Base-by-base conservation (phyloP, 108 stramenopile species). In the Fragilariopsis cylindrus region DNA sequence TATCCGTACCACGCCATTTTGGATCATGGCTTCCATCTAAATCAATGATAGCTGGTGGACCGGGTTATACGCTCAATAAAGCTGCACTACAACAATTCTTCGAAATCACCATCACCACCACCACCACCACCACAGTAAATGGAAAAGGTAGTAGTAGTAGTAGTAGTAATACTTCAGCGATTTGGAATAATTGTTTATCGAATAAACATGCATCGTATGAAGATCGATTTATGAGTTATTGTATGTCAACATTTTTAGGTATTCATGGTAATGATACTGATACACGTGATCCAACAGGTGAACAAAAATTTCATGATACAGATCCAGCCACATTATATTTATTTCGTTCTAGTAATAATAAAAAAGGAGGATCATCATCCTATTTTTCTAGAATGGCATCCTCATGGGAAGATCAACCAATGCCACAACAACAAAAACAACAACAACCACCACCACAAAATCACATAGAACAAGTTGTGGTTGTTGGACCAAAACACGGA, bases 31-130 rank as follows among this genome's bases (percentile, higher is more conserved):
- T 73, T 11, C 58, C 58, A 45, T 45, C 13, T 7, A 16, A 19
- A 16, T 21, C 41, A 7, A 50, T n/a, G 8, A 21, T 63, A 12
- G 65, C 70, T 2, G 84, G 84, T 19, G 84, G 75, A n/a, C 69
- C 80, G 7, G 84, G 84, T 43, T 85, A 85, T 53, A 73, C 76
- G 1, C 45, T 85, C 39, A 85, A 81, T 72, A 77, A 71, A 65
- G 67, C 70, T n/a, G 84, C 77, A 40, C 30, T 85, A 15, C 19
- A 55, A 4, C 44, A 12, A 43, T 70, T 73, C 6, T 72, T 74
- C 16, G 58, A 60, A 21, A 6, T n/a, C n/a, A n/a, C n/a, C n/a
- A n/a, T n/a, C n/a, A n/a, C n/a, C n/a, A n/a, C 0, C 4, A 12
- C 16, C 16, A 12, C 69, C 9, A 53, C 30, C 2, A 2, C 30